Evolutionary conservation across 768 basidiomycete species (phyloP).

Genomic region (Phylloporus arenicola): DNA sequence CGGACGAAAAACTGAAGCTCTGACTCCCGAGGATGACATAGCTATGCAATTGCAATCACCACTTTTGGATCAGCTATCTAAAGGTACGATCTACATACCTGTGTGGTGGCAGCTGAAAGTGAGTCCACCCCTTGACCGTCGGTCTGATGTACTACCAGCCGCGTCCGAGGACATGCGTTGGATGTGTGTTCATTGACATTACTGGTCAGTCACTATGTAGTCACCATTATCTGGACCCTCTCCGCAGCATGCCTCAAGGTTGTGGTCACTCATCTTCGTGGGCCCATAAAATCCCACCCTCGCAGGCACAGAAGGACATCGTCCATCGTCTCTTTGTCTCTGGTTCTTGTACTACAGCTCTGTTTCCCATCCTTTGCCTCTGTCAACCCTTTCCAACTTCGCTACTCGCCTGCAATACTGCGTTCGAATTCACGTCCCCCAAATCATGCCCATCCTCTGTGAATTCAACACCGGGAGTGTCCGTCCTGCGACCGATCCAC

Average conservation of each 20-base stretch:
- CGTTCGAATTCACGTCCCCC: background rate
- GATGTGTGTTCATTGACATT: background rate
- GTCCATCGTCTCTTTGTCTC: background rate
- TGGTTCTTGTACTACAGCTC: background rate
- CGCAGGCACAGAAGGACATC: background rate
- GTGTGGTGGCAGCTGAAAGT: no score
- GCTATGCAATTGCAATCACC: no score
- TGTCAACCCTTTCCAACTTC: background rate
- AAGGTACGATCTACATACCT: no score
- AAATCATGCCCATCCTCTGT: slow-evolving; percentile 12
- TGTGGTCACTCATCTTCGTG: background rate
- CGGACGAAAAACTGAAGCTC: no score
- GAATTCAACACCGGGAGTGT: slow-evolving; percentile 9
- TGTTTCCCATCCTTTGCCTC: no score
- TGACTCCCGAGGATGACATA: no score
- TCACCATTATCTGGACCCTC: background rate
- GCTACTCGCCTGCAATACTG: background rate
- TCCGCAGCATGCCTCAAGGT: background rate
- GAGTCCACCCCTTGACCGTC: no score
- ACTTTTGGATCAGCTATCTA: no score
- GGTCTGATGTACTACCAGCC: no score
- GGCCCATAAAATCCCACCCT: background rate
- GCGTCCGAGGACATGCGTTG: background rate
- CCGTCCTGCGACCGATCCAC: background rate
- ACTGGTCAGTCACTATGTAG: background rate